phyloP scores from a whole-genome alignment of 305 asterid genomes.

The Galium porrigens region DNA sequence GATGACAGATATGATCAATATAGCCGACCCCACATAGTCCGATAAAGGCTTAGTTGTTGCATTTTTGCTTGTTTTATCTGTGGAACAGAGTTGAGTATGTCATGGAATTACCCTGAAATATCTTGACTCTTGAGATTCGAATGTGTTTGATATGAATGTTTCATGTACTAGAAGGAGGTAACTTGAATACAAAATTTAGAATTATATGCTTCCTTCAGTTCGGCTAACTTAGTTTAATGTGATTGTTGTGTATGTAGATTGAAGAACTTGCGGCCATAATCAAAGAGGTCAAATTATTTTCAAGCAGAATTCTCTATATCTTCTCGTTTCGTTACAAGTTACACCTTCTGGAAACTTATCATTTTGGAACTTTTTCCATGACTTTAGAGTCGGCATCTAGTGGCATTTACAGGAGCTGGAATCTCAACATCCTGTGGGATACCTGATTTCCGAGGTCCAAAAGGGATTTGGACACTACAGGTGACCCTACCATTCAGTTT shows the following conservation, averaged over 20 bases:
- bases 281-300: slow-evolving; percentile 35
- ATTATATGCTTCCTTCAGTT: background rate
- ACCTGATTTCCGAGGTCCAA: slow-evolving; percentile 98
- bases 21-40: background rate
- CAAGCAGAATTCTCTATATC: background rate
- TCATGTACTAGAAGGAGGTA: no score
- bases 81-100: no score
- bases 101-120: no score
- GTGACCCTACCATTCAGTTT: slow-evolving; percentile 19
- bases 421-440: slow-evolving; percentile 93
- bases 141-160: no score
- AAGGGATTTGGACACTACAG: slow-evolving; percentile 99
- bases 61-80: background rate
- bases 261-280: slow-evolving; percentile 51
- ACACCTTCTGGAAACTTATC: slow-evolving; percentile 11
- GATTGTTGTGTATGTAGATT: slow-evolving; percentile 34
- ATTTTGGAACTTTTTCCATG: slow-evolving; percentile 19
- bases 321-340: background rate
- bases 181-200: no score
- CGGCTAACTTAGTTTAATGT: background rate
- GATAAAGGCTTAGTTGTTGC: background rate
- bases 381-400: slow-evolving; percentile 84
- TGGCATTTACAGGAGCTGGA: slow-evolving; percentile 96
- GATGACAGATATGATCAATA: background rate
- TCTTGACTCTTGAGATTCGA: no score